Evolutionary conservation across 371 early-diverging fungal genomes (phyloP), one percentile per base, ranked within the genome.

Genomic region (Circinella umbellata): DNA sequence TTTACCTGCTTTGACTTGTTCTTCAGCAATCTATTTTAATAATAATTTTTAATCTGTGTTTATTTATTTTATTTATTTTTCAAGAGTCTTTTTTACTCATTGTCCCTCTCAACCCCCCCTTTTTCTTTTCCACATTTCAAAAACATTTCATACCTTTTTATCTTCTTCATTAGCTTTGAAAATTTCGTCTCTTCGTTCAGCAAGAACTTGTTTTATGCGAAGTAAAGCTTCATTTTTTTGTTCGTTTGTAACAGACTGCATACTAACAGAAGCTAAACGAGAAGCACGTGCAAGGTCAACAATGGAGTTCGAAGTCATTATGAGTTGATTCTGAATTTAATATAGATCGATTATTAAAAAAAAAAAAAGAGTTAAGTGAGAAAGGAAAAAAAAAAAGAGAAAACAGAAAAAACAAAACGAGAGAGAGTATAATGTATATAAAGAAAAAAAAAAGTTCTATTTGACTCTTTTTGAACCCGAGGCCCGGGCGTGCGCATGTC

Each of bases 141-240:
- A 42, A 9, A 48, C n/a, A 75, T 66, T 27, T 27, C 27, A 27
- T 71, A 94, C 92, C 76, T 92, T 86, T 73, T 96, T 88, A 81
- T 98, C 98, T 64, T 74, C 57, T 71, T 83, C 82, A 80, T 98
- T 97, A 59, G 94, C 95, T 39, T 84, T 87, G 57, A 94, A 86
- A 51, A 98, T 94, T 11, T 85, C 86, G 48, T 84, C 83, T 68
- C 89, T 87, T 49, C 91, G 83, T 51, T 88, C 88, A 48, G 74
- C 78, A 15, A 98, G 87, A n/a, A 88, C 88, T 61, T 88, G 76
- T 63, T 90, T 87, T 69, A 96, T 95, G 59, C 87, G 87, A 60
- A 82, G 72, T 20, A 98, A 86, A 14, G 94, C 94, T 27, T 86
- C 84, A 48, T 90, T 92, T 81, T 95, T 96, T 76, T 95, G 91